Base-by-base conservation (phyloP, 345 rosid genomes). In the Excoecaria cochinchinensis region DNA sequence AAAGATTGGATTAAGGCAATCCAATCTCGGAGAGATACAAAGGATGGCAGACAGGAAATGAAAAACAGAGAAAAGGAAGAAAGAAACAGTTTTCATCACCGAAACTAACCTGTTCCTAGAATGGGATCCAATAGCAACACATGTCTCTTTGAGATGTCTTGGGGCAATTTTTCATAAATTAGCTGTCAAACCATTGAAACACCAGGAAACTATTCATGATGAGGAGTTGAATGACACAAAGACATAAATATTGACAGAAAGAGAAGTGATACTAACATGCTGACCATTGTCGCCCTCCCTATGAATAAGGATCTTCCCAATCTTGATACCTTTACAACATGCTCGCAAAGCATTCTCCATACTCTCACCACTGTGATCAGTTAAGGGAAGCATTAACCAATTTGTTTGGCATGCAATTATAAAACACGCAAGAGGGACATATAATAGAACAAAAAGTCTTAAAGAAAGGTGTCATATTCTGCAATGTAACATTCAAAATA, bases 341-440 rank as follows among this genome's bases (percentile, higher is more conserved):
- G 99, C 99, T 68, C 99, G 89, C 80, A 93, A 80, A 62, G 99
- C 99, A 79, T 95, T 95, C 82, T 95, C 98, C 99, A 95, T 95
- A 78, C 99, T 95, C 89, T 95, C 99, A 25, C 99, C 99, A 74
- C 98, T 95, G 84, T 73, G 48, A 75, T 76, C 44, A 64, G 57
- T 81, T 60, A 52, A 60, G 62, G 25, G 52, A 50, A 48, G 22
- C 44, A 77, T 75, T 53, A 74, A 40, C 60, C 38, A 74, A 58
- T 31, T 55, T 21, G 24, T 56, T 67, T 13, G 14, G 9, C 42
- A 72, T 21, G 55, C 19, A 21, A 48, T 52, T 44, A 13, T 6
- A 3, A 47, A 21, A 77, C 14, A 15, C 11, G 40, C 40, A 52
- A 38, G 19, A 70, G 24, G 66, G 4, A 12, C 36, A 15, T 51